Base-by-base conservation (phyloP, 1,284 basidiomycete genomes). In the Puccinia triticina region DNA sequence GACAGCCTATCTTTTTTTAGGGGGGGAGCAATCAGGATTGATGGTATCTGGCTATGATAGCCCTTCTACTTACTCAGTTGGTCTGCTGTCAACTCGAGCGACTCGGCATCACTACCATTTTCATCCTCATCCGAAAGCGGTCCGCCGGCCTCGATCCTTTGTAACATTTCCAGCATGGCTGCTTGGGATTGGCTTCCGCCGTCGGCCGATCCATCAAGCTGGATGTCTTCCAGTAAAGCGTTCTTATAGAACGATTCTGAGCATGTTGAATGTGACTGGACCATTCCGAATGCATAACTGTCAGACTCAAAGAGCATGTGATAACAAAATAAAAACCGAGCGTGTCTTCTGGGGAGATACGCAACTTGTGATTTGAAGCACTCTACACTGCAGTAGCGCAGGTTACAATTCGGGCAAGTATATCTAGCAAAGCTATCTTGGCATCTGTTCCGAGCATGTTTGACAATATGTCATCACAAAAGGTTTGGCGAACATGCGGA, bases 171-270 rank as follows among this genome's bases (percentile, higher is more conserved):
- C 1, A 71, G 48, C 69, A 71, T 71, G n/a, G 4, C 40, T 23
- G 55, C 32, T 75, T 57, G 72, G 8, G 48, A 34, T 34, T 75
- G 50, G 53, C 8, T 57, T 34, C 21, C 1, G n/a, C 1, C 11
- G 16, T 57, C 23, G 29, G 29, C 3, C 23, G 72, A 34, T 11
- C 72, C 72, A 21, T 59, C 67, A 16, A 57, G 34, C 14, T 59
- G 46, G 29, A 72, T 59, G 16, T 80, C 66, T 72, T 80, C 2
- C 37, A 80, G 32, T 8, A 80, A 48, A 4, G 64, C 53, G 69
- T 69, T 32, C 43, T 61, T 53, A 26, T 80, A 80, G 26, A 80
- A 80, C 1, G 77, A 80, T 59, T 80, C 77, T n/a, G 77, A 80
- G 32, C 77, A 80, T 23, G n/a, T 72, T n/a, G 69, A 40, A 23